Conservation (phyloP, 495 filamentous ascomycete genomes). For the Amniculicola lignicola region DNA sequence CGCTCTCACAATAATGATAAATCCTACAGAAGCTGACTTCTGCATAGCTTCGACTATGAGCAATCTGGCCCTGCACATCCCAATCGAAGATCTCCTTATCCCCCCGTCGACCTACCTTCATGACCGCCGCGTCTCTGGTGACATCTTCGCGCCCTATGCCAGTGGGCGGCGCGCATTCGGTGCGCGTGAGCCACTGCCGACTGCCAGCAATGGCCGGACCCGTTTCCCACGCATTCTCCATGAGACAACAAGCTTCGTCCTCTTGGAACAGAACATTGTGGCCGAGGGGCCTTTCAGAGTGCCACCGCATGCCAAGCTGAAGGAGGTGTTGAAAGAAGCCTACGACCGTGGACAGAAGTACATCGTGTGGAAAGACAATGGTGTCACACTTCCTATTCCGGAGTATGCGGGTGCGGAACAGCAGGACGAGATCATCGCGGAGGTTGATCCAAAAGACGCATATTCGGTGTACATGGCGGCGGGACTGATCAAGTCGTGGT, state of each 20-base stretch:
- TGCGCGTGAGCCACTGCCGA: constrained; percentile 46
- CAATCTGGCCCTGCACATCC: constrained; percentile 48
- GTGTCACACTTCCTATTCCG: constrained; percentile 36
- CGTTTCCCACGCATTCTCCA: constrained; percentile 51
- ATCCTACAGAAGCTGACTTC: not conserved
- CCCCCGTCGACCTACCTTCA: constrained; percentile 53
- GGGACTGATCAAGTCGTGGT: constrained; percentile 55
- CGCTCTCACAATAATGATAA: constrained; percentile 9
- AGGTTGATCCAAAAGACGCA: constrained; percentile 47
- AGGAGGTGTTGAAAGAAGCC: constrained; percentile 51
- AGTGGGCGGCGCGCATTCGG: constrained; percentile 48
- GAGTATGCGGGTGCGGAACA: constrained; percentile 31
- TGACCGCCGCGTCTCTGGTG: constrained; percentile 48
- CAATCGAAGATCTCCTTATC: constrained; percentile 51
- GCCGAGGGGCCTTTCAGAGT: constrained; percentile 54
- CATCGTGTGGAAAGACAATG: constrained; percentile 49
- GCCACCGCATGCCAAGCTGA: constrained; percentile 46
- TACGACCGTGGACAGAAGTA: constrained; percentile 54
- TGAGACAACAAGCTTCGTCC: constrained; percentile 52
- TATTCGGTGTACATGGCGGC: constrained; percentile 53
- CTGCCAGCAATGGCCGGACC: constrained; percentile 39
- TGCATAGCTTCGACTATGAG: constrained; percentile 48
- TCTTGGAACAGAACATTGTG: constrained; percentile 44
- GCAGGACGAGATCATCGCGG: constrained; percentile 37
- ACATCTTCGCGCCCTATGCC: constrained; percentile 50